Conservation (phyloP, 345 rosid genomes). For the Erucastrum elatum region DNA sequence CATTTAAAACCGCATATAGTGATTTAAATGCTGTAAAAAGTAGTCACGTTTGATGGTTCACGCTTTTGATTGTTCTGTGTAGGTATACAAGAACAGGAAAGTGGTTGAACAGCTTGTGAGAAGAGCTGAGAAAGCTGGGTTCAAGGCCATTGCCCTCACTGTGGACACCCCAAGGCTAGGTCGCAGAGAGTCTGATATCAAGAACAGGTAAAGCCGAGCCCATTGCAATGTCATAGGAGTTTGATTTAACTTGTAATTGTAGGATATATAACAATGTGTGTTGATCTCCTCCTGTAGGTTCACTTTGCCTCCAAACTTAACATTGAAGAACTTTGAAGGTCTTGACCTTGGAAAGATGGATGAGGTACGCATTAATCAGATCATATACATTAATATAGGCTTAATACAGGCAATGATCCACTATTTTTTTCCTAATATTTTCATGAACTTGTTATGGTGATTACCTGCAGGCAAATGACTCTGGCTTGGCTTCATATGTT, state of each 20-base stretch:
- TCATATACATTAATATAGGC: neutral
- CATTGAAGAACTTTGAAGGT: conserved; percentile 27
- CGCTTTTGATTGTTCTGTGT: neutral
- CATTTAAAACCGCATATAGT: too few relatives aligned
- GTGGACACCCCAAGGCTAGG: conserved; percentile 89
- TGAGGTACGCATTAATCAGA: conserved; percentile 38
- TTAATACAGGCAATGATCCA: neutral
- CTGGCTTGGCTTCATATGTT: conserved; percentile 83
- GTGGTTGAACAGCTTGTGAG: conserved; percentile 77
- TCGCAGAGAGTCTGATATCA: conserved; percentile 86
- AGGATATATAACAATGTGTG: neutral
- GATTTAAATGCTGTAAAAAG: neutral
- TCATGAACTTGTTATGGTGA: neutral
- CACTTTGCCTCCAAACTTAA: conserved; percentile 67
- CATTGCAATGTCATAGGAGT: neutral
- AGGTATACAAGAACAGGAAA: conserved; percentile 75
- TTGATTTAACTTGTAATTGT: neutral
- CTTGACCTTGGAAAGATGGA: conserved; percentile 44
- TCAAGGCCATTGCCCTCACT: conserved; percentile 87
- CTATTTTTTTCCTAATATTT: neutral
- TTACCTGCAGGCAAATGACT: conserved; percentile 56
- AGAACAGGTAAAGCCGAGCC: conserved; percentile 53
- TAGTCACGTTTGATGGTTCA: conserved; percentile 12
- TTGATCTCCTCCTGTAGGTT: conserved; percentile 46
- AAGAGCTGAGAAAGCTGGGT: conserved; percentile 86